phyloP scores from a whole-genome alignment of 2,329 filamentous ascomycete species.

The Chaetomiaceae sp. region DNA sequence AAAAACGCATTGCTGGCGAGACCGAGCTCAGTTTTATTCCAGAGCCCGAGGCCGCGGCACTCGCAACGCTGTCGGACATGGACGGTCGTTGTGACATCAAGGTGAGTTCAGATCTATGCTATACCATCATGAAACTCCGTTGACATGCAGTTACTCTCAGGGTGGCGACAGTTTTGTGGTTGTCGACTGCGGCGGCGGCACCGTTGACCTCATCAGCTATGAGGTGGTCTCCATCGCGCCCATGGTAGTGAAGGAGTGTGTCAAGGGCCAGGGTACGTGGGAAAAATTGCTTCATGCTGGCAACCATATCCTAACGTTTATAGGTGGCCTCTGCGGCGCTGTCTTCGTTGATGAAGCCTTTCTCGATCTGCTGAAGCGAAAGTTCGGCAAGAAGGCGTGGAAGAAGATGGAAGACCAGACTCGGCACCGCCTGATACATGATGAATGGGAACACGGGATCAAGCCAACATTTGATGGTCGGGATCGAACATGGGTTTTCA shows the following conservation, averaged over 20 bases:
- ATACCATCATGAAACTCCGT: too few species aligned
- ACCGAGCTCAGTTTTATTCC: conserved; percentile 36
- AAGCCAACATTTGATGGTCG: conserved; percentile 24
- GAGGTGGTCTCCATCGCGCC: conserved; percentile 23
- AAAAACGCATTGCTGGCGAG: conserved; percentile 22
- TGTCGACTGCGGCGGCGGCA: conserved; percentile 33
- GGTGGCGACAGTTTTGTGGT: conserved; percentile 27
- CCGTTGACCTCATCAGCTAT: conserved; percentile 39
- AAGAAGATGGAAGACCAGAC: not conserved
- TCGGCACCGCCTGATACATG: conserved; percentile 14
- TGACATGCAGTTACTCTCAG: not conserved
- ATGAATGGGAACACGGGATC: conserved; percentile 28
- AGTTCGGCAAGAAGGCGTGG: conserved; percentile 17
- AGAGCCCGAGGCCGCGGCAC: conserved; percentile 44
- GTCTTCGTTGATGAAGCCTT: conserved; percentile 40
- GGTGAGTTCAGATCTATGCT: not conserved
- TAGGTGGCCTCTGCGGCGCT: conserved; percentile 39
- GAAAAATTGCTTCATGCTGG: not conserved
- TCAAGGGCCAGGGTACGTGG: conserved; percentile 35
- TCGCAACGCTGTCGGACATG: conserved; percentile 35
- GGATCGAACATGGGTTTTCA: conserved; percentile 12
- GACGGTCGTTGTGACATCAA: conserved; percentile 9
- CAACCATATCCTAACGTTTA: not conserved
- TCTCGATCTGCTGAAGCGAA: conserved; percentile 26
- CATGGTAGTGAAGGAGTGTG: conserved; percentile 34